phyloP scores from a whole-genome alignment of 78 protist genomes.

The Tieghemostelium lacteum region DNA sequence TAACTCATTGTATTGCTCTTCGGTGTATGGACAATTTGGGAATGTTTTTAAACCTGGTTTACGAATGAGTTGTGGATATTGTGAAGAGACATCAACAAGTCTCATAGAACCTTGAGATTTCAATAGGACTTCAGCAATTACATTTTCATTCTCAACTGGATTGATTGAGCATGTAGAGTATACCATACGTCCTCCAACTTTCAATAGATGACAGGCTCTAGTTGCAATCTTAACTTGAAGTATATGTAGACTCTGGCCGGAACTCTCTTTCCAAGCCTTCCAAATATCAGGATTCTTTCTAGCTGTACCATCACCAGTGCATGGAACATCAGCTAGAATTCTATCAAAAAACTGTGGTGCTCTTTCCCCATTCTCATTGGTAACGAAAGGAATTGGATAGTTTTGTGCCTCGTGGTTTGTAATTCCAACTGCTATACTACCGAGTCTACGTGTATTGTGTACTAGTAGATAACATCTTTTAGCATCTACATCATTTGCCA shows the following conservation, averaged over 20 bases:
- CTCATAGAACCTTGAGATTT: slow-evolving; percentile 68
- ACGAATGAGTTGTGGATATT: slow-evolving; percentile 80
- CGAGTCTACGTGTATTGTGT: slow-evolving; percentile 88
- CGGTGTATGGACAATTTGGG: slow-evolving; percentile 90
- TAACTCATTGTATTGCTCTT: slow-evolving; percentile 47
- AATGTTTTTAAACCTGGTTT: slow-evolving; percentile 88
- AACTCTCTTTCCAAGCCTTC: slow-evolving; percentile 86
- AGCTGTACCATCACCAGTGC: slow-evolving; percentile 98
- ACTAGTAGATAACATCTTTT: slow-evolving; percentile 94
- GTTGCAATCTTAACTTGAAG: slow-evolving; percentile 91
- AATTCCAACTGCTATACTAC: slow-evolving; percentile 82
- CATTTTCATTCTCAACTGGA: slow-evolving; percentile 99
- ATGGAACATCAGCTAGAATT: slow-evolving; percentile 98
- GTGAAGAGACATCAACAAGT: slow-evolving; percentile 85
- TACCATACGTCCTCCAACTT: slow-evolving; percentile 95
- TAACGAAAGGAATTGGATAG: slow-evolving; percentile 53
- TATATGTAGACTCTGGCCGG: slow-evolving; percentile 73
- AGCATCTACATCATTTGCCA: slow-evolving; percentile 97
- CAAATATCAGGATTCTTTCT: slow-evolving; percentile 95
- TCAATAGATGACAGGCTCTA: slow-evolving; percentile 87
- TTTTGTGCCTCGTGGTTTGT: slow-evolving; percentile 92
- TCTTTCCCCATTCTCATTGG: slow-evolving; percentile 4
- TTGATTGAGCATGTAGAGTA: slow-evolving; percentile 99
- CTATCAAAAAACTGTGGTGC: slow-evolving; percentile 88
- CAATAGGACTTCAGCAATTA: slow-evolving; percentile 89